Conservation (phyloP, 129 eudicot genomes). For the Artemisia argyi region DNA sequence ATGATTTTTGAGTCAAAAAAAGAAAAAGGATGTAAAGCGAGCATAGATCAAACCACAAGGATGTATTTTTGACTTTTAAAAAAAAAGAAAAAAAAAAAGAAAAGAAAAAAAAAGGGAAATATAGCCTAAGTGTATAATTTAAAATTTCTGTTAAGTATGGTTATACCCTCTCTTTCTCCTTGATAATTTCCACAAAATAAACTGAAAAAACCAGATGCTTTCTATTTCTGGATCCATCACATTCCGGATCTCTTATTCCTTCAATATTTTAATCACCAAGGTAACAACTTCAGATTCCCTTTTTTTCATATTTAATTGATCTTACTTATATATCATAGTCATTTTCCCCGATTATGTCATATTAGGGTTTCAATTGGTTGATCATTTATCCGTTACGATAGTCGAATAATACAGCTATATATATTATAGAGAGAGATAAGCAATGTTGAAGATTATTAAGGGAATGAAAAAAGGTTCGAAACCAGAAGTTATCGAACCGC, state of each 20-base stretch:
- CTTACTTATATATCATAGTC: constrained; percentile 6
- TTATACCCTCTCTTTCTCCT: constrained; percentile 23
- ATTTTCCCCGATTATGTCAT: constrained; percentile 5
- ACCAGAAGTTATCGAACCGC: constrained; percentile 59
- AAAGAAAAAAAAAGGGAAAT: too few relatives aligned
- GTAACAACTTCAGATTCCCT: constrained; percentile 20
- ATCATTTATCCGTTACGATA: constrained; percentile 20
- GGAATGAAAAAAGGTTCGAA: constrained; percentile 52
- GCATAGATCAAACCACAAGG: too few relatives aligned
- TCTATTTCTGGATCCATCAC: constrained; percentile 33
- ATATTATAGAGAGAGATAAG: constrained; percentile 5
- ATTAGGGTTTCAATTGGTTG: constrained; percentile 43
- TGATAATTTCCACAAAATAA: constrained; percentile 10
- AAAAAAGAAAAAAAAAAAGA: too few relatives aligned
- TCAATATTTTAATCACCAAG: constrained; percentile 29
- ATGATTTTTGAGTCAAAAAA: too few relatives aligned
- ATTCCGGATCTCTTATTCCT: constrained; percentile 48
- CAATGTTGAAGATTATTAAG: constrained; percentile 59
- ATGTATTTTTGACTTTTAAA: too few relatives aligned
- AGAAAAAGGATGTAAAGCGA: too few relatives aligned
- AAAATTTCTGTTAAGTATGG: constrained; percentile 16
- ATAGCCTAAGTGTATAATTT: too few relatives aligned
- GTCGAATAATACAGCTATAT: not conserved
- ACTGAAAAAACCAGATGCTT: constrained; percentile 38
- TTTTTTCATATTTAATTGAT: not conserved